Evolutionary conservation across 495 filamentous ascomycete species (phyloP), one percentile per base, ranked within the genome.

Genomic region (Choiromyces venosus): DNA sequence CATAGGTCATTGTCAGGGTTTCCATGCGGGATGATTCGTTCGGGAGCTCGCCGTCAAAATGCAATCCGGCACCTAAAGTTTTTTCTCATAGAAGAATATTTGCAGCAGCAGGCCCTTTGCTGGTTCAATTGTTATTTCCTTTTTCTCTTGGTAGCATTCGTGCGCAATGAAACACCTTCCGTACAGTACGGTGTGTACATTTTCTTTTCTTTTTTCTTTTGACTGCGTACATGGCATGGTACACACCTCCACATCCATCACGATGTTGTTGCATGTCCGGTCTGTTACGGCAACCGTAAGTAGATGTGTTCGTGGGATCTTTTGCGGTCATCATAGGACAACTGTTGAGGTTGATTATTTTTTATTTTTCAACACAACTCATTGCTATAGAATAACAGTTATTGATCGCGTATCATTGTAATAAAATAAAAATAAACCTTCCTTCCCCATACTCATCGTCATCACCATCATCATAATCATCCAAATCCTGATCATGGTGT

Each of bases 31-130:
- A 61, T 61, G 52, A 61, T 61, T 61, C 52, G 52, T 10, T 16
- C 52, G 52, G 52, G 52, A 61, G 52, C 52, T 61, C 52, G n/a
- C 52, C 52, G 52, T 61, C 52, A 21, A n/a, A 61, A 61, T 61
- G 52, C 52, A 61, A 29, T 29, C n/a, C 9, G 10, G 52, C 52
- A 61, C 52, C n/a, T 12, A 61, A 25, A 5, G n/a, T 16, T 10
- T 0, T 29, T 61, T 25, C 52, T 25, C 52, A 61, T n/a, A 29
- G 52, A 42, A 42, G 40, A 29, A 29, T 4, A 29, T 29, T 61
- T 29, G 52, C 52, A 56, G n/a, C 52, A 16, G 52, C n/a, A 14
- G 16, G 25, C 52, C n/a, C n/a, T 61, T 61, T 29, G 52, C 52
- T 61, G n/a, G 52, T 16, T 61, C 21, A n/a, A 52, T 21, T 52